Conservation (phyloP, 257 asterid genomes). For the Gentiana macrophylla region DNA sequence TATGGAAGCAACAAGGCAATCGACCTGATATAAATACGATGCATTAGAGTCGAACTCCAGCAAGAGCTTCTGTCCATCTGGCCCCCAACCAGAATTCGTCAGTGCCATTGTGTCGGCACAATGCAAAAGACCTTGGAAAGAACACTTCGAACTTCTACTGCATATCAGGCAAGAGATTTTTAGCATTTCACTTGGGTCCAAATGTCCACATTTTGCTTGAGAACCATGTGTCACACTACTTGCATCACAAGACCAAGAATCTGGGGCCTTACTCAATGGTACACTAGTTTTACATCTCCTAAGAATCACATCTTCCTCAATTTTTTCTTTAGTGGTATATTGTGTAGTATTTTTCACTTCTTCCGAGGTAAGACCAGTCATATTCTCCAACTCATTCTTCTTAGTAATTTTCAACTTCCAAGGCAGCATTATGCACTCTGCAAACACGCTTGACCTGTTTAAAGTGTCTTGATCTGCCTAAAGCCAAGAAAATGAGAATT, state of each 20-base stretch:
- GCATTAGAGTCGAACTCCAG: conserved; percentile 59
- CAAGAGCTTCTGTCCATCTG: conserved; percentile 33
- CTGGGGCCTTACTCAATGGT: conserved; percentile 15
- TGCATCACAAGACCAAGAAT: conserved; percentile 16
- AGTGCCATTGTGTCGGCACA: conserved; percentile 25
- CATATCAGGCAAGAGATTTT: conserved; percentile 47
- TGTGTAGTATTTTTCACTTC: conserved; percentile 20
- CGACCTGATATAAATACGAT: conserved; percentile 48
- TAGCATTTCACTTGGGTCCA: conserved; percentile 13
- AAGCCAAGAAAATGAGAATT: conserved; percentile 29
- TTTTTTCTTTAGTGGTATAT: conserved; percentile 12
- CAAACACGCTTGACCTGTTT: conserved; percentile 44
- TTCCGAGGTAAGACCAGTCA: conserved; percentile 13
- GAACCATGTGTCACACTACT: conserved; percentile 17
- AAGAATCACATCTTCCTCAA: conserved; percentile 8
- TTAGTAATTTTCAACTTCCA: conserved; percentile 64
- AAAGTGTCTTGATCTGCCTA: conserved; percentile 33
- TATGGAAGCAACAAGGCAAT: conserved; percentile 5
- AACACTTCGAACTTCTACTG: conserved; percentile 20
- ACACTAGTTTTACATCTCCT: conserved; percentile 47
- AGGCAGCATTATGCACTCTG: conserved; percentile 67
- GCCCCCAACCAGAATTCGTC: conserved; percentile 28
- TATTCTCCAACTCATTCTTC: conserved; percentile 25
- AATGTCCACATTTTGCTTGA: conserved; percentile 7
- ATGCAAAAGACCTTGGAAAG: conserved; percentile 34